Conservation (phyloP, 2,329 filamentous ascomycete species). For the Penicillium oxalicum region DNA sequence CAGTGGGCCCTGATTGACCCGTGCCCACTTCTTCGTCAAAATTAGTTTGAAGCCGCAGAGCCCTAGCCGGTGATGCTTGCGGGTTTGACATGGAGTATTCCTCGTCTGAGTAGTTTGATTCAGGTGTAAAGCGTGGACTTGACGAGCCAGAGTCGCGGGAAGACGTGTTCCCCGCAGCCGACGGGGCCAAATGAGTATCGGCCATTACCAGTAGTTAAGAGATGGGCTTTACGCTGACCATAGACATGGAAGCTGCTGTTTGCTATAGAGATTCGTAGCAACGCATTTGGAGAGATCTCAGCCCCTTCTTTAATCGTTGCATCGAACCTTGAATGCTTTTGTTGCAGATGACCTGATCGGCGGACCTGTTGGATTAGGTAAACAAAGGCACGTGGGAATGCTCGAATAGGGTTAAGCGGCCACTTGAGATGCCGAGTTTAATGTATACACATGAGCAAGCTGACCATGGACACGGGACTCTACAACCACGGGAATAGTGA, state of each 20-base stretch:
- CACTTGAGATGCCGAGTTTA: neutral
- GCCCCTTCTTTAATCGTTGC: neutral
- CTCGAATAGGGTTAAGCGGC: conserved; percentile 4
- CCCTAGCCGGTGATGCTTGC: conserved; percentile 14
- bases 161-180: conserved; percentile 21
- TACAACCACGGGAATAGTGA: too few relatives aligned
- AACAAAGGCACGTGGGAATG: conserved; percentile 9
- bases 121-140: conserved; percentile 29
- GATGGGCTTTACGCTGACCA: too few relatives aligned
- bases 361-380: conserved; percentile 10
- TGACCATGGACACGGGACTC: too few relatives aligned
- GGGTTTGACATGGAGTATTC: conserved; percentile 13
- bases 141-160: conserved; percentile 25
- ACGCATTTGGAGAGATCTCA: neutral
- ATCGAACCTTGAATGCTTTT: neutral
- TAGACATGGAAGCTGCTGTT: neutral
- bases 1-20: conserved; percentile 17
- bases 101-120: conserved; percentile 28
- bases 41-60: conserved; percentile 32
- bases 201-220: conserved; percentile 14
- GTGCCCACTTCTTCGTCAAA: conserved; percentile 19
- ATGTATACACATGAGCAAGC: neutral
- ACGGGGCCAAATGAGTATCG: conserved; percentile 20
- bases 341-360: conserved; percentile 7
- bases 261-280: neutral